These are phyloP conservation scores for Collybia sp. DNA, from an alignment of 768 basidiomycete species.

Conservation along the genomic window DNA sequence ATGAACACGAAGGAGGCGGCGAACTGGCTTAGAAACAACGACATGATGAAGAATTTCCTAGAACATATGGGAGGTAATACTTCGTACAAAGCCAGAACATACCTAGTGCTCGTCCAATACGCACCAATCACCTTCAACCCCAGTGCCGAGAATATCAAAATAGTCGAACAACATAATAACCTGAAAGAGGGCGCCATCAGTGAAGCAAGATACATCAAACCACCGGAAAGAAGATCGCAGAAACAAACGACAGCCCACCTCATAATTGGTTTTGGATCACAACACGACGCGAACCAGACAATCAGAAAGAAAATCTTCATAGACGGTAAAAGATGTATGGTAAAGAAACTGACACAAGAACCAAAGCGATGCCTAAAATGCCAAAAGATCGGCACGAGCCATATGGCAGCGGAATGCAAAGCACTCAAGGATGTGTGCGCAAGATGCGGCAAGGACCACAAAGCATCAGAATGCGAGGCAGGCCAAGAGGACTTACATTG, in stretches of 20 bases:
- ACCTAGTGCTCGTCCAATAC: neutral
- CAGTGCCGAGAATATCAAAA: neutral
- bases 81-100: neutral
- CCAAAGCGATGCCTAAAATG: slow-evolving; percentile 12
- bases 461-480: slow-evolving; percentile 10
- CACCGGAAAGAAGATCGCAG: neutral
- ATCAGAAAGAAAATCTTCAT: slow-evolving; percentile 9
- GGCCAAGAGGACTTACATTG: slow-evolving; percentile 8
- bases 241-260: neutral
- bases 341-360: slow-evolving; percentile 9
- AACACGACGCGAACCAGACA: slow-evolving; percentile 8
- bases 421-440: slow-evolving; percentile 7
- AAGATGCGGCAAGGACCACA: slow-evolving; percentile 9
- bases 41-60: neutral
- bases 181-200: neutral
- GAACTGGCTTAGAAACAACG: neutral
- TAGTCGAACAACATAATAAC: neutral
- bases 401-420: slow-evolving; percentile 12
- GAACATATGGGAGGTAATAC: neutral
- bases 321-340: slow-evolving; percentile 8
- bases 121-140: neutral
- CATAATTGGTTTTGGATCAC: neutral
- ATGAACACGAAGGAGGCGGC: neutral
- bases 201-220: neutral
- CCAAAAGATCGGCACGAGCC: slow-evolving; percentile 6